A percentile compares a stretch with the other conserved stretches of the same genome.
phyloP scores from a whole-genome alignment of 2,329 filamentous ascomycete genomes.

The Trichoderma harzianum region DNA sequence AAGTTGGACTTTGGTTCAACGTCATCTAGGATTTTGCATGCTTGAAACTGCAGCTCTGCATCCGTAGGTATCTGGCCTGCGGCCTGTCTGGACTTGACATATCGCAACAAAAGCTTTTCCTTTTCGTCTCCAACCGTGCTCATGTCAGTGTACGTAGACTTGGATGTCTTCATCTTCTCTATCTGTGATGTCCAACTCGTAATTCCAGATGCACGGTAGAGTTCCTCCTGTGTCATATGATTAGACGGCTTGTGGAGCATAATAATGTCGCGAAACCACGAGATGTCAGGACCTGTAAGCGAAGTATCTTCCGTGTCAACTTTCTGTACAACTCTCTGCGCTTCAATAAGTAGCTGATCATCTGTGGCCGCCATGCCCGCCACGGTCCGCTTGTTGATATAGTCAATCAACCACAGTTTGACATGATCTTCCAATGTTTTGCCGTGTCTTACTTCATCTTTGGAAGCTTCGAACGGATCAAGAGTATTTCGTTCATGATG shows the following conservation, averaged over 20 bases:
- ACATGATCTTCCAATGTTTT: conserved; percentile 9
- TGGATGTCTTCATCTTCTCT: not conserved
- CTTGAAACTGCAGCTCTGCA: not conserved
- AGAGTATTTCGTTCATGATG: not conserved
- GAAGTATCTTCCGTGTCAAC: conserved; percentile 2
- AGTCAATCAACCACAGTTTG: conserved; percentile 3
- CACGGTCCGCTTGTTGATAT: not conserved
- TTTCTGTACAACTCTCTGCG: conserved; percentile 1
- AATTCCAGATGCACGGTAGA: not conserved
- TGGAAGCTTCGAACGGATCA: not conserved
- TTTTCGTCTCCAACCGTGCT: not conserved
- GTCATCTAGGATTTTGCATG: conserved; percentile 1
- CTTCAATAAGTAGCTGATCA: not conserved
- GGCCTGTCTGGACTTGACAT: not conserved
- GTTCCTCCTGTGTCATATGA: not conserved
- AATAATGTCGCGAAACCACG: conserved; percentile 1
- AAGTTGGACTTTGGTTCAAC: conserved; percentile 6
- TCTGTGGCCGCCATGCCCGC: not conserved
- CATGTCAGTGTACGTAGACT: not conserved
- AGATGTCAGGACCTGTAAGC: not conserved
- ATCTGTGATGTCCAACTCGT: not conserved
- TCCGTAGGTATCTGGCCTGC: not conserved
- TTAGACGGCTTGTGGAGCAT: not conserved
- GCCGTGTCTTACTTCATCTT: not conserved
- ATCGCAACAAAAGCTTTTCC: not conserved